phyloP scores from a whole-genome alignment of 108 stramenopile genomes.

The Pseudonitzschia multistriata region DNA sequence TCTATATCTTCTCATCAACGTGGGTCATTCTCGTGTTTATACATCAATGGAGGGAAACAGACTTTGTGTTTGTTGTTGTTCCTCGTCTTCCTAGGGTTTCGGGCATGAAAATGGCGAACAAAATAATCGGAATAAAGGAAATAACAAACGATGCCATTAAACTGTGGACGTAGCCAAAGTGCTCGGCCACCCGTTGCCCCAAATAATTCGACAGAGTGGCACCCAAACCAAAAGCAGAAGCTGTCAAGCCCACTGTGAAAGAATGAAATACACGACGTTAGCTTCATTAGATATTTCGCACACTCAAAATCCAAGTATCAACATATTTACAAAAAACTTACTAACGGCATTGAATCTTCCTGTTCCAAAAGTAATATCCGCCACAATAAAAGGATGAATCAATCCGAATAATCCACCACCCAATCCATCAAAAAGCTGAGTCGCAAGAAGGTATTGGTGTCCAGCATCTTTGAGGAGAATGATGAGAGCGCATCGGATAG shows the following conservation, averaged over 20 bases:
- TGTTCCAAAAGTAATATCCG: constrained; percentile 70
- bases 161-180: constrained; percentile 60
- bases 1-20: too few species aligned
- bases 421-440: constrained; percentile 70
- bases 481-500: constrained; percentile 69
- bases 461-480: constrained; percentile 65
- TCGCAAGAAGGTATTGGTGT: constrained; percentile 48
- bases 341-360: constrained; percentile 74
- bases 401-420: constrained; percentile 68
- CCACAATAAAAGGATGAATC: constrained; percentile 69
- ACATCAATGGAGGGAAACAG: not conserved
- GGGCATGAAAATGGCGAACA: constrained; percentile 54
- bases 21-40: too few species aligned
- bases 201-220: constrained; percentile 65
- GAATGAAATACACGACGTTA: constrained; percentile 8
- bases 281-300: not conserved
- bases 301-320: not conserved
- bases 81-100: constrained; percentile 50
- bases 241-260: constrained; percentile 76
- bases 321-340: too few species aligned
- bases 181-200: constrained; percentile 62
- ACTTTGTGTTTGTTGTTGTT: not conserved
- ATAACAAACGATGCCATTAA: constrained; percentile 53
- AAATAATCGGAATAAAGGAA: constrained; percentile 41
- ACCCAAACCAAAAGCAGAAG: constrained; percentile 65